phyloP scores from a whole-genome alignment of 192 early-diverging fungal genomes.

The Glomus cerebriforme region DNA sequence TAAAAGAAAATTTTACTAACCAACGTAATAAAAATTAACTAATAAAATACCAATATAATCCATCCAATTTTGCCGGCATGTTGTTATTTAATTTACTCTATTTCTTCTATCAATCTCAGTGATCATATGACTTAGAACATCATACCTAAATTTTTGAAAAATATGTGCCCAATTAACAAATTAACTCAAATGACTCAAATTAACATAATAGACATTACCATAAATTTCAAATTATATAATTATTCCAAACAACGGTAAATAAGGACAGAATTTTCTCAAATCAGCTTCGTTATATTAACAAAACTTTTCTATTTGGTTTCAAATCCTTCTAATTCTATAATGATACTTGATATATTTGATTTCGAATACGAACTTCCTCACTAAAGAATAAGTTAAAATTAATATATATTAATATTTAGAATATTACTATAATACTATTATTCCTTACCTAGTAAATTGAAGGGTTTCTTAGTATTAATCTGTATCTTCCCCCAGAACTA shows the following conservation, averaged over 20 bases:
- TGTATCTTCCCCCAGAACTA: constrained; percentile 32
- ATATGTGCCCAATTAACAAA: background rate
- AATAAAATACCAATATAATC: constrained; percentile 24
- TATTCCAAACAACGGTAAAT: constrained; percentile 30
- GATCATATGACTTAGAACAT: constrained; percentile 31
- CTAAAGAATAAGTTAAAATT: constrained; percentile 5
- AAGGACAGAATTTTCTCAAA: constrained; percentile 11
- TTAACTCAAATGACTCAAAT: too few species aligned
- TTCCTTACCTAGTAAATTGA: constrained; percentile 21
- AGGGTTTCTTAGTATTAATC: constrained; percentile 28
- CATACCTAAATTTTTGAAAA: constrained; percentile 28
- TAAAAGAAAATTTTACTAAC: background rate
- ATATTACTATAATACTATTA: too few species aligned
- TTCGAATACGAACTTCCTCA: constrained; percentile 28
- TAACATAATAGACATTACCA: constrained; percentile 22
- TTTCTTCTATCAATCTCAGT: constrained; percentile 34
- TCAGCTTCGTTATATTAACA: constrained; percentile 8
- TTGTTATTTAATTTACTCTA: constrained; percentile 9
- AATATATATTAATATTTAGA: too few species aligned
- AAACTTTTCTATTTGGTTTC: constrained; percentile 1
- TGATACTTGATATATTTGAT: constrained; percentile 30
- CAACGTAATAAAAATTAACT: background rate
- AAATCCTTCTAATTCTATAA: constrained; percentile 24
- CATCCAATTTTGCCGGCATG: constrained; percentile 29
- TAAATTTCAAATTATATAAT: constrained; percentile 29